Base-by-base conservation (phyloP, 192 early-diverging fungal species). In the Backusella liffmaniae region DNA sequence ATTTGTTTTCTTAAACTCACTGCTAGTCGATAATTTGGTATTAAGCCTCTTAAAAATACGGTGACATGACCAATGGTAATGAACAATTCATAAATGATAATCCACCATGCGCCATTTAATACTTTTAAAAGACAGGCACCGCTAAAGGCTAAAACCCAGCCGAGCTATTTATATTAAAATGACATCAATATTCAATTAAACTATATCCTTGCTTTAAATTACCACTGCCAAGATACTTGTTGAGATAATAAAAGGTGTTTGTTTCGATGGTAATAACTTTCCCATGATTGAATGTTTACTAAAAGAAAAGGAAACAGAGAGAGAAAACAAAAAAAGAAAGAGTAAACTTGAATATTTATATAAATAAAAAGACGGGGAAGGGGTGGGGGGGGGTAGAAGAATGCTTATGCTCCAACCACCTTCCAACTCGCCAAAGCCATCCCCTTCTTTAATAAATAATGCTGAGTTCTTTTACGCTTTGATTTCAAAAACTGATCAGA, bases 61-160 rank as follows among this genome's bases (percentile, higher is more conserved):
- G 66, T 30, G 34, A 53, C 0, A 46, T 56, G 51, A 5, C 76
- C 69, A 30, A 49, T 12, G n/a, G 56, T 36, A 62, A 72, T 41
- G 56, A 34, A 21, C 13, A 41, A 36, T 77, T 77, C 69, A 66
- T 77, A 77, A n/a, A 71, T 39, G 21, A 77, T 36, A 29, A 77
- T 66, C 76, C 76, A 77, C 76, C 76, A 77, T 32, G 76, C 76
- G 23, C 76, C 76, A 35, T 77, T 34, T 29, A 77, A 23, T 12
- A 72, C 76, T 26, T 71, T 71, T 72, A 77, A 42, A 56, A 37
- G 15, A 46, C 46, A 70, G 21, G 76, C 76, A 1, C 76, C 76
- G 21, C 53, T 46, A n/a, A 77, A 41, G 30, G 76, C 68, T 21
- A 36, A 36, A 44, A 70, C 12, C 70, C 46, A 71, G n/a, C 70